Base-by-base conservation (phyloP, 2,329 filamentous ascomycete genomes). In the Pleurostoma richardsiae region DNA sequence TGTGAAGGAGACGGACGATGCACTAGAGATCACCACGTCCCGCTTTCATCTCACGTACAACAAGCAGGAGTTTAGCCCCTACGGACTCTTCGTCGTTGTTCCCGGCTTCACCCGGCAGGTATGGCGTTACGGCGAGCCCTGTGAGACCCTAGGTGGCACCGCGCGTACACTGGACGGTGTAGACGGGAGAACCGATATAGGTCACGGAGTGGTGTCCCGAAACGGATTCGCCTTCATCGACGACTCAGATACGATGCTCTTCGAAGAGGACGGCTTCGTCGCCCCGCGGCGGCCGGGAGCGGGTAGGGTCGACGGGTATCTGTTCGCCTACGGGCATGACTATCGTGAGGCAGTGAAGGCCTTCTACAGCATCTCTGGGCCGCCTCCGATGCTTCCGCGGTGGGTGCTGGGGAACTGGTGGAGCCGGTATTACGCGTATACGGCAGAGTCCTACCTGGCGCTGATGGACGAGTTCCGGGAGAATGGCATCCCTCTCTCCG, bases 341-440 rank as follows among this genome's bases (percentile, higher is more conserved):
- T 83, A 77, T 54, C 67, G 68, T 43, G 72, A 63, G 4, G 79
- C 78, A 11, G 70, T 83, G 44, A 69, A 70, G 47, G 71, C 73
- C 0, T 73, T 79, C 33, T 82, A 80, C 56, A 65, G 68, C 1
- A 59, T 84, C 10, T 81, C 78, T 2, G 80, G 80, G 3, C 66
- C 65, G 26, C 77, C 81, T 52, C 79, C 80, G 3, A 48, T 73
- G 7, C 58, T 83, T 1, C 80, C 80, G 0, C 67, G 80, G 10
- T 83, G 74, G 68, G 70, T 76, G 0, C 63, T 85, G 36, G 80
- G 81, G 0, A 85, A 84, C 52, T 85, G 82, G 81, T 85, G 81
- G 81, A 80, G 74, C 41, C 68, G 82, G 6, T 85, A 83, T 58
- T 74, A 84, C 54, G 71, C 70, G 3, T 85, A 84, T 55, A 67